These are phyloP conservation scores for Pythium sukuiense DNA, from an alignment of 352 stramenopile genomes.

Conservation along the genomic window DNA sequence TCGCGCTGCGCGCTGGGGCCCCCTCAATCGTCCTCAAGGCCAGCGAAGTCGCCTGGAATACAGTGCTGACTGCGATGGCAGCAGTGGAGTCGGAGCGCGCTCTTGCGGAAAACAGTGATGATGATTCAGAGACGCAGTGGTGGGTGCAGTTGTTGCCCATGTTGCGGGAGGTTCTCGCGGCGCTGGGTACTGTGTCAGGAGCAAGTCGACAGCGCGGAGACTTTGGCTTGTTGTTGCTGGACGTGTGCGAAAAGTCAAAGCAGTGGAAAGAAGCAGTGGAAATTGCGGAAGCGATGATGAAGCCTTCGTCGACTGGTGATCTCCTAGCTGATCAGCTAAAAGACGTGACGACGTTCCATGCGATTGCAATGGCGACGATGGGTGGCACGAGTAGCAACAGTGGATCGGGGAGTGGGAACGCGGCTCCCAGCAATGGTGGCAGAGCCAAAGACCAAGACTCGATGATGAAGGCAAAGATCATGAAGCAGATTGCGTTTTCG, in stretches of 20 bases:
- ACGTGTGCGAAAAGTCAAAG: conserved; percentile 45
- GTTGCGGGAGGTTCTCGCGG: conserved; percentile 15
- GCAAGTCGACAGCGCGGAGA: conserved; percentile 40
- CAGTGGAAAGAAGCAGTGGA: conserved; percentile 48
- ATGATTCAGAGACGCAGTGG: not conserved
- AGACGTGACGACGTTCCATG: conserved; percentile 50
- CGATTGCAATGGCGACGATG: conserved; percentile 62
- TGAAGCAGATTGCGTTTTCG: conserved; percentile 64
- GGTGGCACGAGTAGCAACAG: conserved; percentile 30
- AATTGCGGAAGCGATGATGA: conserved; percentile 20
- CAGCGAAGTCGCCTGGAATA: conserved; percentile 82
- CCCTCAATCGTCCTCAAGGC: conserved; percentile 41
- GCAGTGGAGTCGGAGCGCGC: conserved; percentile 25
- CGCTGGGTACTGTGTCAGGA: not conserved
- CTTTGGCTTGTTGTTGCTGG: conserved; percentile 56
- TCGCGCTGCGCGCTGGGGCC: conserved; percentile 31
- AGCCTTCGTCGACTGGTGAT: not conserved
- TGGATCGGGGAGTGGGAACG: conserved; percentile 9
- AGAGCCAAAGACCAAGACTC: conserved; percentile 46
- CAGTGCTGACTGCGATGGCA: conserved; percentile 36
- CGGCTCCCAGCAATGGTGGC: conserved; percentile 7
- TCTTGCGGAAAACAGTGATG: conserved; percentile 11
- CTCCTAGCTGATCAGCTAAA: conserved; percentile 36
- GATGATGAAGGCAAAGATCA: conserved; percentile 58
- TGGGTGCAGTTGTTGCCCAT: conserved; percentile 15